Conservation (phyloP, 1,284 basidiomycete species). For the Ustilago nuda region DNA sequence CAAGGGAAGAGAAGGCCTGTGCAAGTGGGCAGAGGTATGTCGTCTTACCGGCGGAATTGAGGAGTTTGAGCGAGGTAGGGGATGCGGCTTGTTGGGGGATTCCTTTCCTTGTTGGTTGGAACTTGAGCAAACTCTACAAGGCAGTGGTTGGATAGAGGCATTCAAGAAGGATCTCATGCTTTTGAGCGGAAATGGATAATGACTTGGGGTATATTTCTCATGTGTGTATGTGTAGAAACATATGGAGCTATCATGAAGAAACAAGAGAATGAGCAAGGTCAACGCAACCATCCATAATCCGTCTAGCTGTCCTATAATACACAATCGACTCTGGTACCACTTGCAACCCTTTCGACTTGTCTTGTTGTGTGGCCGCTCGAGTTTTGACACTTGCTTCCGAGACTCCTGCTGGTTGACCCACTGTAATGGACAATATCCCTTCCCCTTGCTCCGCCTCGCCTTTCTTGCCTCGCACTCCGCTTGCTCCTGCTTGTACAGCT, state of each 20-base stretch:
- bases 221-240: background rate
- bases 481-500: slow-evolving; percentile 15
- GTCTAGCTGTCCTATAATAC: slow-evolving; percentile 57
- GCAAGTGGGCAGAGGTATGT: slow-evolving; percentile 26
- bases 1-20: slow-evolving; percentile 3
- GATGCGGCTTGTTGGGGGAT: slow-evolving; percentile 54
- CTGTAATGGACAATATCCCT: slow-evolving; percentile 45
- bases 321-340: slow-evolving; percentile 47
- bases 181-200: background rate
- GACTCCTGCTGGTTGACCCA: slow-evolving; percentile 66
- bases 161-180: background rate
- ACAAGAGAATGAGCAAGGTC: slow-evolving; percentile 34
- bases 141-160: slow-evolving; percentile 20
- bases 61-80: slow-evolving; percentile 46
- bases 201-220: background rate
- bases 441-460: background rate
- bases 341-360: slow-evolving; percentile 2
- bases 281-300: slow-evolving; percentile 56
- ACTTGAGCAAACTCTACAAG: slow-evolving; percentile 22
- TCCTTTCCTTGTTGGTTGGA: slow-evolving; percentile 19
- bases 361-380: background rate
- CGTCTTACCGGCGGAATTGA: slow-evolving; percentile 49
- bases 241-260: background rate
- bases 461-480: background rate
- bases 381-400: slow-evolving; percentile 54